Evolutionary conservation across 176 grass and related monocot species (phyloP).

Genomic region (Guadua angustifolia): DNA sequence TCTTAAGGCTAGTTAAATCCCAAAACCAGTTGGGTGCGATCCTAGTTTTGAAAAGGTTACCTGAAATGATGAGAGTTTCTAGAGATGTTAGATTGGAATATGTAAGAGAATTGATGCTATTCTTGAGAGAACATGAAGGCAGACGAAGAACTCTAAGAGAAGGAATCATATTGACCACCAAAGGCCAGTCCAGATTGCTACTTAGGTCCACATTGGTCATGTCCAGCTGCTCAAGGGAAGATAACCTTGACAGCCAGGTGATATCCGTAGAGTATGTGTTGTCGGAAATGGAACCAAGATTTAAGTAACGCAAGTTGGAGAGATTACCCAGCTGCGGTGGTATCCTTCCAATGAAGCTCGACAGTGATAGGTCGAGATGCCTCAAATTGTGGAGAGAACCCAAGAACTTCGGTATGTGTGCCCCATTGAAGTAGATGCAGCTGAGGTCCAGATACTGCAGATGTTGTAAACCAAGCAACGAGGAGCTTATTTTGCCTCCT

Average conservation of each 20-base stretch:
- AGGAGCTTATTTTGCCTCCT: conserved; percentile 37
- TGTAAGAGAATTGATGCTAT: too few relatives aligned
- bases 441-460: conserved; percentile 45
- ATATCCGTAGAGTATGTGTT: background rate
- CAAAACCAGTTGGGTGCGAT: conserved; percentile 28
- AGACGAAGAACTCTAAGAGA: too few relatives aligned
- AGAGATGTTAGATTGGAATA: background rate
- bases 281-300: background rate
- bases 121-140: too few relatives aligned
- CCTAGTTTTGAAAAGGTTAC: accelerated
- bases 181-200: background rate
- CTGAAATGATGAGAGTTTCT: background rate
- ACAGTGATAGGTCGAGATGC: conserved; percentile 30
- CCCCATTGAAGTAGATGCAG: background rate
- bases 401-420: too few relatives aligned
- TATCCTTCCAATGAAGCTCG: conserved; percentile 34
- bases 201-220: background rate
- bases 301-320: conserved; percentile 36
- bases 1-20: background rate
- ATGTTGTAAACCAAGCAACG: conserved; percentile 25
- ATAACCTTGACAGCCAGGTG: conserved; percentile 33
- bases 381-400: too few relatives aligned
- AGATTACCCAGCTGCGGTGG: conserved; percentile 56
- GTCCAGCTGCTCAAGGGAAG: conserved; percentile 20
- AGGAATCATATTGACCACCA: too few relatives aligned